These are phyloP conservation scores for Trichophyton rubrum DNA, from an alignment of 2,329 filamentous ascomycete species.

Conservation along the genomic window DNA sequence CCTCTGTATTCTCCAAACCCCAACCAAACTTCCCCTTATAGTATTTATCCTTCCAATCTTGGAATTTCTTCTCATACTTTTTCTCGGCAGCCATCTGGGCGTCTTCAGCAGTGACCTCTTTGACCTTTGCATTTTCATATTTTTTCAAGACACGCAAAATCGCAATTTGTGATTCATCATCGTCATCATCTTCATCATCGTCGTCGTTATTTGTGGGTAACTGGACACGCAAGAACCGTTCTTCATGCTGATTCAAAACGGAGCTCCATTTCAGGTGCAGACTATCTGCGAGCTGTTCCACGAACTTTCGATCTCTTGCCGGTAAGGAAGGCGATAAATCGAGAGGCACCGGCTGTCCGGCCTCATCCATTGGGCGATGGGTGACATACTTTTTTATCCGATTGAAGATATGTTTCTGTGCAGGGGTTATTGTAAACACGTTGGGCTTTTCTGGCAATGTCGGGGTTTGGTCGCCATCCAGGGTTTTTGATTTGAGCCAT, in stretches of 20 bases:
- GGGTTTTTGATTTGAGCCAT: slow-evolving; percentile 83
- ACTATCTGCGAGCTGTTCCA: slow-evolving; percentile 68
- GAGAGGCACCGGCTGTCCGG: slow-evolving; percentile 41
- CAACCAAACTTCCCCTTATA: slow-evolving; percentile 87
- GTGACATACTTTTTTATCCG: slow-evolving; percentile 72
- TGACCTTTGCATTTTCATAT: slow-evolving; percentile 79
- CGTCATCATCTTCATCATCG: slow-evolving; percentile 57
- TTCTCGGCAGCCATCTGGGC: slow-evolving; percentile 65
- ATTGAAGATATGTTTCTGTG: slow-evolving; percentile 71
- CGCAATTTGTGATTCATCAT: slow-evolving; percentile 73
- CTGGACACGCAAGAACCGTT: slow-evolving; percentile 53
- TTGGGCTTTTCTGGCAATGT: slow-evolving; percentile 44
- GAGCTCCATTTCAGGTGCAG: slow-evolving; percentile 55
- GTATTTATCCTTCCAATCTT: slow-evolving; percentile 87
- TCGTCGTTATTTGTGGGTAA: slow-evolving; percentile 42
- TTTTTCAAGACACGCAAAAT: slow-evolving; percentile 73
- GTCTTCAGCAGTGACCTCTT: slow-evolving; percentile 68
- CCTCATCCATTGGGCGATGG: slow-evolving; percentile 46
- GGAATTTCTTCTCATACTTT: slow-evolving; percentile 82
- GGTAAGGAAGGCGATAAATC: slow-evolving; percentile 62
- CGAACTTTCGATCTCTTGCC: slow-evolving; percentile 82
- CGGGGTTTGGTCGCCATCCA: slow-evolving; percentile 54
- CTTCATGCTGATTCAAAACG: slow-evolving; percentile 50
- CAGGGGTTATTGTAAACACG: slow-evolving; percentile 61
- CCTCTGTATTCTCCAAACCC: slow-evolving; percentile 65